A percentile compares a stretch with the other conserved stretches of the same genome.
Conservation (phyloP, 305 asterid species). For the Solanum chacoense region DNA sequence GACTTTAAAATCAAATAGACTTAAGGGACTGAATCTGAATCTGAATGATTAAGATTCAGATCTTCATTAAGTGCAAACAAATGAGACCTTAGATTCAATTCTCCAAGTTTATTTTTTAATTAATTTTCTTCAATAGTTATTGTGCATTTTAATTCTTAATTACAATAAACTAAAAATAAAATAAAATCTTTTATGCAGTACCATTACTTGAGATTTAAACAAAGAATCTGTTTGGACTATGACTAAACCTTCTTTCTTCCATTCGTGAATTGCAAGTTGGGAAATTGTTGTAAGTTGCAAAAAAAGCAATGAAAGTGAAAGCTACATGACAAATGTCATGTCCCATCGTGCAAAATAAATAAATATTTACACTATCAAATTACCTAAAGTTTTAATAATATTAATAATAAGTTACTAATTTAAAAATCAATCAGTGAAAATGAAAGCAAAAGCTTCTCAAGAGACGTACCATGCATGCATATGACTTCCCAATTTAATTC, state of each 20-base stretch:
- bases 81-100: too few species aligned
- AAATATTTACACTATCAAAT: background rate
- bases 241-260: background rate
- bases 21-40: too few species aligned
- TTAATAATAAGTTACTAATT: background rate
- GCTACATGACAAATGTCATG: background rate
- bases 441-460: background rate
- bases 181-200: background rate
- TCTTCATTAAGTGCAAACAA: too few species aligned
- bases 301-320: background rate
- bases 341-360: background rate
- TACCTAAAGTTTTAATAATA: background rate
- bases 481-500: too few species aligned
- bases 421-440: background rate
- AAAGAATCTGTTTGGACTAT: background rate
- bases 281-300: background rate
- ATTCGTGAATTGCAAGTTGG: background rate
- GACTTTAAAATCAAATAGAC: too few species aligned
- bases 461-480: background rate
- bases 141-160: background rate
- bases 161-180: background rate
- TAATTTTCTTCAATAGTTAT: background rate
- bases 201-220: background rate
- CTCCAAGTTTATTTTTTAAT: background rate
- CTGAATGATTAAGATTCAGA: too few species aligned